Percentiles rank a stretch among this genome's conserved stretches.
Conservation (phyloP, 345 rosid species). For the Pugionium cornutum region DNA sequence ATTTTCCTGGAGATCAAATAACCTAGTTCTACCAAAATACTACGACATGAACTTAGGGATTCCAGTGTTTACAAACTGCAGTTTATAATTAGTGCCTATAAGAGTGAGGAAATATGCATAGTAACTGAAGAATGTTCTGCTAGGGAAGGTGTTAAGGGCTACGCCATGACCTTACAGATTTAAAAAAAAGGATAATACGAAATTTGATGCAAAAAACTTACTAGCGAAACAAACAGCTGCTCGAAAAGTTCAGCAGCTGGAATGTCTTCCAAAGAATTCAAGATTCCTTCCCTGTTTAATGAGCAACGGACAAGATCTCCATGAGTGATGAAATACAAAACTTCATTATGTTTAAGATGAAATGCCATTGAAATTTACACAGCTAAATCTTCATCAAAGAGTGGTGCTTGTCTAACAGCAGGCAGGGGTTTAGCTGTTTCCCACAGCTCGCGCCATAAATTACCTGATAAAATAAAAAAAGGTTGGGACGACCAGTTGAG, state of each 20-base stretch:
- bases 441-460: constrained; percentile 97
- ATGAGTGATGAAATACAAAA: constrained; percentile 21
- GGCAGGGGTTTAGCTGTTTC: constrained; percentile 86
- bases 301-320: constrained; percentile 21
- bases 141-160: not conserved
- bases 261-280: constrained; percentile 73
- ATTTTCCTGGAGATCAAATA: constrained; percentile 4
- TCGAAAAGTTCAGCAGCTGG: constrained; percentile 67
- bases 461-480: constrained; percentile 50
- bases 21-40: not conserved
- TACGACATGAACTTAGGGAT: not conserved
- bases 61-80: not conserved
- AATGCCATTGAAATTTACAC: constrained; percentile 63
- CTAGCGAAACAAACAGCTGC: constrained; percentile 83
- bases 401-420: constrained; percentile 86
- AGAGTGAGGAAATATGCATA: not conserved
- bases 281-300: constrained; percentile 76
- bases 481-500: constrained; percentile 9
- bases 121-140: constrained; percentile 8
- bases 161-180: not conserved
- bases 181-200: not conserved
- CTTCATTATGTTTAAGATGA: constrained; percentile 6
- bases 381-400: constrained; percentile 89
- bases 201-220: constrained; percentile 44
- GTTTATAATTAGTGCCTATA: not conserved